Evolutionary conservation across 805 yeast genomes (phyloP), one percentile per base, ranked within the genome.

Genomic region (Ogataea methanolica): DNA sequence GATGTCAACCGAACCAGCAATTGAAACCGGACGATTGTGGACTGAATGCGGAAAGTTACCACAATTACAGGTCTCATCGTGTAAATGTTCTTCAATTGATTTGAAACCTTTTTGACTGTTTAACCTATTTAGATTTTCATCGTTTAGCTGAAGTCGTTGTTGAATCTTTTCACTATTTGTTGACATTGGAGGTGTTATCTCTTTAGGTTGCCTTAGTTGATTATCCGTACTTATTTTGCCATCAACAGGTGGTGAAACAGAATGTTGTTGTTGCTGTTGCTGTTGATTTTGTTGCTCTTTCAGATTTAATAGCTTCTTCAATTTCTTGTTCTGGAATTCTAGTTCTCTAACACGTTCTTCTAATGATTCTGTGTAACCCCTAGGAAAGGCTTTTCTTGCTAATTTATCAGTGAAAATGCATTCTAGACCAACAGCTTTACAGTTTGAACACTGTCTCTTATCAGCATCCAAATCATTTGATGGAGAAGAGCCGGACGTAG

Each of bases 321-420:
- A 66, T 58, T 85, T 76, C 53, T 80, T 79, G 62, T 88, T 88
- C 58, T 89, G 96, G 3, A 84, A 78, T 63, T 89, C 96, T 21
- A 91, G 72, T 60, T 85, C 94, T 43, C 96, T 72, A n/a, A 90
- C 83, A 43, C 96, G 72, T 59, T 88, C 95, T 62, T 90, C 97
- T 45, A 90, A 65, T 2, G 90, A 83, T 66, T 90, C 97, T 0
- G 97, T 90, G 59, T 90, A 90, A 0, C 97, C 97, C 61, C 95
- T 75, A 0, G 97, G 97, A 59, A 84, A 90, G 0, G 96, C 92
- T 52, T 91, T 73, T 48, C 97, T 75, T 0, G 91, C 79, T n/a
- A 90, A 71, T 56, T 85, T 84, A 61, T 90, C 96, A 16, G 91
- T 82, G n/a, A 88, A 85, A 47, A 84, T 84, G 65, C 97, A 90